phyloP scores from a whole-genome alignment of 2,329 filamentous ascomycete genomes.

The Nothophoma quercina region DNA sequence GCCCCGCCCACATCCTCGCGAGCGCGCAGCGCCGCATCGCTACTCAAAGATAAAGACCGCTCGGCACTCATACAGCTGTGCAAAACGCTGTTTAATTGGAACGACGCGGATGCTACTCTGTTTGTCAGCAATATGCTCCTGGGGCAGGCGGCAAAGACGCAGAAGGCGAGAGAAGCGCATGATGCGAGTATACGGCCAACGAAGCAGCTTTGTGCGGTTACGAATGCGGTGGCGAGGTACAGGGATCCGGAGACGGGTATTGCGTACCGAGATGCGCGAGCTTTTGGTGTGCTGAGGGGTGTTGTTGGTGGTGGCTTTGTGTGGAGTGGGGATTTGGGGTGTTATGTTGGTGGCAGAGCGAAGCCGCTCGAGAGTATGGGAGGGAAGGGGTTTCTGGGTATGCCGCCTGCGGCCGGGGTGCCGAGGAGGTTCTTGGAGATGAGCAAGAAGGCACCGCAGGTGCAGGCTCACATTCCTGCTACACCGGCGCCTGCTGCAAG shows the following conservation, averaged over 20 bases:
- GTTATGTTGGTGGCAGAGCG: constrained; percentile 74
- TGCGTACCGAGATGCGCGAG: constrained; percentile 78
- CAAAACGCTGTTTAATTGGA: constrained; percentile 49
- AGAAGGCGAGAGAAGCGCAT: constrained; percentile 46
- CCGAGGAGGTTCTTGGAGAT: constrained; percentile 72
- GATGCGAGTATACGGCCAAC: constrained; percentile 41
- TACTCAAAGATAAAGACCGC: constrained; percentile 45
- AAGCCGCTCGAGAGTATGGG: constrained; percentile 39
- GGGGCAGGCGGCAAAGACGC: constrained; percentile 52
- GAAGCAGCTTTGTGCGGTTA: constrained; percentile 73
- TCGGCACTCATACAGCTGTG: constrained; percentile 65
- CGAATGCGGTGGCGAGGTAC: constrained; percentile 80
- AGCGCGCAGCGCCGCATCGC: constrained; percentile 58
- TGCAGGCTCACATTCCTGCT: not conserved
- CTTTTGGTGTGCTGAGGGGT: constrained; percentile 82
- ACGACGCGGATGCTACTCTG: constrained; percentile 33
- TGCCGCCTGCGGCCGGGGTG: constrained; percentile 74
- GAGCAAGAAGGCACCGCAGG: constrained; percentile 23
- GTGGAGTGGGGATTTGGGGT: constrained; percentile 83
- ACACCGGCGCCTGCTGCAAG: not conserved
- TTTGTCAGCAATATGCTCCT: constrained; percentile 52
- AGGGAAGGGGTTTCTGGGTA: constrained; percentile 51
- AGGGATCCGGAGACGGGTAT: constrained; percentile 85
- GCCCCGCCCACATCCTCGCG: constrained; percentile 49
- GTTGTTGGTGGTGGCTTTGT: constrained; percentile 76